Conservation (phyloP, 2,329 filamentous ascomycete genomes). For the Xylaria sp. region DNA sequence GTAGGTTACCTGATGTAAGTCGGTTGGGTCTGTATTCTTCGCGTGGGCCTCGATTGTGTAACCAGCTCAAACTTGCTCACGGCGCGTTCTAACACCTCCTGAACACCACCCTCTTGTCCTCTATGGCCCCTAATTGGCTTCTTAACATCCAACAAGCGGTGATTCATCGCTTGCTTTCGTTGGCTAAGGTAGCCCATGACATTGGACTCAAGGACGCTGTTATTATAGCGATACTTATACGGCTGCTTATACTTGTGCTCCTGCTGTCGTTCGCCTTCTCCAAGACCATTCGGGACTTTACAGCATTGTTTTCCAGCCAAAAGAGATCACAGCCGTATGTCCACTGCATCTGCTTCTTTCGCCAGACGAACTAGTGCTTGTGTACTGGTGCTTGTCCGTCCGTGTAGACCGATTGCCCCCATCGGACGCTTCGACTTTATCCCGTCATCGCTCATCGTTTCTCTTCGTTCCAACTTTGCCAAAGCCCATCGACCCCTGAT, state of each 20-base stretch:
- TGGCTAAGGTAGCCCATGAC: not conserved
- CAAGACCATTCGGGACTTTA: constrained; percentile 14
- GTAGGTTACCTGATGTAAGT: constrained; percentile 14
- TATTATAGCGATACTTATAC: not conserved
- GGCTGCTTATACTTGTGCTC: not conserved
- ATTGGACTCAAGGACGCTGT: not conserved
- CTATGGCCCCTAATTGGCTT: not conserved
- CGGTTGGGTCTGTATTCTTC: constrained; percentile 2
- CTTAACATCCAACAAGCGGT: not conserved
- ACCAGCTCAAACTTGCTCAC: constrained; percentile 52
- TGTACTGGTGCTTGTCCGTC: not conserved
- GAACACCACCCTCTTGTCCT: not conserved
- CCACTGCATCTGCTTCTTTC: not conserved
- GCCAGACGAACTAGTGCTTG: not conserved
- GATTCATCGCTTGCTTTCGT: not conserved
- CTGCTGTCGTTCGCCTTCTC: constrained; percentile 17
- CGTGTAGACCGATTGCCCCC: not conserved
- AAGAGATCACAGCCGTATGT: not conserved
- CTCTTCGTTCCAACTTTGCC: not conserved
- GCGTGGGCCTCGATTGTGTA: constrained; percentile 31
- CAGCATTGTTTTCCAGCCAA: constrained; percentile 6
- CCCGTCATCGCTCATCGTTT: not conserved
- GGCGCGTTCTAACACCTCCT: not conserved
- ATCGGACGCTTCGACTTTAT: not conserved
- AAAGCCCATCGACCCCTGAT: too few species aligned